These are phyloP conservation scores for Tremella mesenterica DNA, from an alignment of 768 basidiomycete genomes.

Conservation along the genomic window DNA sequence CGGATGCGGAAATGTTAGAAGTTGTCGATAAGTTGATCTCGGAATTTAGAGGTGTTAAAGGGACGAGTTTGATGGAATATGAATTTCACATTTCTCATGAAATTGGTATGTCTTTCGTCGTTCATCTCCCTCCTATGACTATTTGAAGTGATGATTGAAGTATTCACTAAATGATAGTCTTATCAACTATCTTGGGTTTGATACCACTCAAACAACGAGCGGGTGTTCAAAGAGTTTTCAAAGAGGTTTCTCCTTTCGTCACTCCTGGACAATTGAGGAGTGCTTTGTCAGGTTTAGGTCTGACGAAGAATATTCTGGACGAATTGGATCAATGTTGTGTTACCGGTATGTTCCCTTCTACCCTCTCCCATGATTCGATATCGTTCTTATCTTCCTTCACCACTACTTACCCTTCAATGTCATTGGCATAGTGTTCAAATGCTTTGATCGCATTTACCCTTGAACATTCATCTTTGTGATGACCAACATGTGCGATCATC, in stretches of 20 bases:
- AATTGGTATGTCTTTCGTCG: slow-evolving; percentile 8
- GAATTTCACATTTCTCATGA: slow-evolving; percentile 42
- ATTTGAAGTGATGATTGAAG: slow-evolving; percentile 1
- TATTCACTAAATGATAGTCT: too few relatives aligned
- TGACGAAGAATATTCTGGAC: slow-evolving; percentile 27
- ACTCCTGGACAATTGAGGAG: slow-evolving; percentile 1
- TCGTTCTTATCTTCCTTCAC: too few relatives aligned
- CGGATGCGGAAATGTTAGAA: slow-evolving; percentile 39
- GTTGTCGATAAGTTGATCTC: slow-evolving; percentile 40
- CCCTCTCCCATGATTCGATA: too few relatives aligned
- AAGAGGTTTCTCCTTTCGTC: slow-evolving; percentile 6
- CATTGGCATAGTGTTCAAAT: too few relatives aligned
- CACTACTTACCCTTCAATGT: too few relatives aligned
- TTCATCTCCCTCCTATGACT: not conserved
- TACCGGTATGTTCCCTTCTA: slow-evolving; percentile 16
- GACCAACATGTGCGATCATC: too few relatives aligned
- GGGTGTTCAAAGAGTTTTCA: slow-evolving; percentile 22
- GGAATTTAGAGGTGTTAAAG: slow-evolving; percentile 35
- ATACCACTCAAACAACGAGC: slow-evolving; percentile 22
- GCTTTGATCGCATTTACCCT: too few relatives aligned
- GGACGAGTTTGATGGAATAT: slow-evolving; percentile 25
- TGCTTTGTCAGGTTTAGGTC: slow-evolving; percentile 10
- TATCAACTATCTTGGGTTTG: slow-evolving; percentile 15
- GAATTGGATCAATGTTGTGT: slow-evolving; percentile 40
- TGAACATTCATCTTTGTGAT: too few relatives aligned